phyloP scores from a whole-genome alignment of 1,284 basidiomycete species.

The Ustilago lituana region DNA sequence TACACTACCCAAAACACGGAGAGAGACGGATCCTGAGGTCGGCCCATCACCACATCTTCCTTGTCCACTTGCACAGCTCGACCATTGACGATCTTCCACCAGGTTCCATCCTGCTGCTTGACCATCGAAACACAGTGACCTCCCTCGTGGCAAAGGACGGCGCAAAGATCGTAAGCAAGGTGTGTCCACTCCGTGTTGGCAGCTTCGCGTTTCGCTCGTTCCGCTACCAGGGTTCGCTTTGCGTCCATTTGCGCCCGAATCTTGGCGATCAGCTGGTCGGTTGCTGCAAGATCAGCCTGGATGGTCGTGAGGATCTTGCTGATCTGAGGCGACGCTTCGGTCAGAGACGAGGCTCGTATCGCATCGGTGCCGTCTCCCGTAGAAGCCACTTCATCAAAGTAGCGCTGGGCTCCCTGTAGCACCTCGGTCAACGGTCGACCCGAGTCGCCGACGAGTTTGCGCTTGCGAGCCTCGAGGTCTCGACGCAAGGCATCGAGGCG shows the following conservation, averaged over 20 bases:
- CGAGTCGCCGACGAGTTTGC: conserved; percentile 25
- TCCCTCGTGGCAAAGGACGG: conserved; percentile 35
- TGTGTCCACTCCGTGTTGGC: conserved; percentile 38
- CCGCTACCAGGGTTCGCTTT: conserved; percentile 21
- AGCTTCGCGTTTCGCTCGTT: conserved; percentile 30
- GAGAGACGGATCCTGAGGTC: conserved; percentile 17
- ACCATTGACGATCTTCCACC: conserved; percentile 34
- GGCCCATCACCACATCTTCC: conserved; percentile 36
- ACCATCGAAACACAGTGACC: conserved; percentile 19
- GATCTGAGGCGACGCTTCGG: conserved; percentile 36
- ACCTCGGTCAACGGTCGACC: conserved; percentile 17
- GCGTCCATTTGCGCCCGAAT: conserved; percentile 23
- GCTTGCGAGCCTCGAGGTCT: conserved; percentile 31
- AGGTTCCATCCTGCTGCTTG: conserved; percentile 28
- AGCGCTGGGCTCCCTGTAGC: conserved; percentile 25
- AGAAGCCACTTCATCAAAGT: conserved; percentile 35
- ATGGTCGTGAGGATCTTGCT: conserved; percentile 22
- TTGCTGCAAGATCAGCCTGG: conserved; percentile 21
- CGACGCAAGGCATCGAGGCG: conserved; percentile 15
- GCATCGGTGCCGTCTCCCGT: conserved; percentile 7
- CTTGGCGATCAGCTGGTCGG: conserved; percentile 26
- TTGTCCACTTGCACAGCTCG: conserved; percentile 3
- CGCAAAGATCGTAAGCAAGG: conserved; percentile 37
- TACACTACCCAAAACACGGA: conserved; percentile 45
- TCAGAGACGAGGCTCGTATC: conserved; percentile 19